Evolutionary conservation across 176 grass and related monocot genomes (phyloP), one percentile per base, ranked within the genome.

Genomic region (Bothriochloa decipiens): DNA sequence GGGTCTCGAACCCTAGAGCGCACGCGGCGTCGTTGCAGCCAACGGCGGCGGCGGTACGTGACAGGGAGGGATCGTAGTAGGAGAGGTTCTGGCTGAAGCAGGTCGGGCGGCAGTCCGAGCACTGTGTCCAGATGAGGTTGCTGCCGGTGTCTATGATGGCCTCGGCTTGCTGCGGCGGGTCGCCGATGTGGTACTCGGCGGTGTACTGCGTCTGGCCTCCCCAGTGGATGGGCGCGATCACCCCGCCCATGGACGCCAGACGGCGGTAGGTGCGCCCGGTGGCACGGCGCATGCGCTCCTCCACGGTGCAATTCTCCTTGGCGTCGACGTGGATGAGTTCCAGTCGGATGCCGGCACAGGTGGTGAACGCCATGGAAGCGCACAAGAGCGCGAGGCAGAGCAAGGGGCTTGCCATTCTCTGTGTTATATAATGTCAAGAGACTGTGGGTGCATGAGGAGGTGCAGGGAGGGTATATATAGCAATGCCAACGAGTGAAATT

Each of bases 61-160:
- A 75, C 28, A 0, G 47, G 47, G 47, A 36, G 8, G 8, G 28
- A 0, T 57, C 29, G 73, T 36, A 75, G 2, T 6, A 36, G 17
- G 49, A 1, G 17, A 75, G 49, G 73, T 55, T 75, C 49, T 75
- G 73, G 47, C 4, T 0, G 49, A 75, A 55, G 73, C 73, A 75
- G 35, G 6, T 55, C 0, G 20, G 8, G 9, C 27, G 16, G 81
- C 88, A 93, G 8, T 11, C 22, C 0, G 22, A 8, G 85, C 85
- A 93, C 74, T 91, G 66, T 16, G 88, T 88, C 91, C 91, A 93
- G n/a, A 90, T 57, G 29, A 93, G 82, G 60, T 93, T 68, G 75
- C 91, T 93, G 73, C 88, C 91, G 5, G 85, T 88, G 70, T 90
- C 88, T 2, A 74, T 18, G 53, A 90, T 72, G 43, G 88, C 88